Percentiles rank a stretch among this genome's conserved stretches.
Evolutionary conservation across 2,329 filamentous ascomycete species (phyloP).

Genomic region (Zasmidium cellare): DNA sequence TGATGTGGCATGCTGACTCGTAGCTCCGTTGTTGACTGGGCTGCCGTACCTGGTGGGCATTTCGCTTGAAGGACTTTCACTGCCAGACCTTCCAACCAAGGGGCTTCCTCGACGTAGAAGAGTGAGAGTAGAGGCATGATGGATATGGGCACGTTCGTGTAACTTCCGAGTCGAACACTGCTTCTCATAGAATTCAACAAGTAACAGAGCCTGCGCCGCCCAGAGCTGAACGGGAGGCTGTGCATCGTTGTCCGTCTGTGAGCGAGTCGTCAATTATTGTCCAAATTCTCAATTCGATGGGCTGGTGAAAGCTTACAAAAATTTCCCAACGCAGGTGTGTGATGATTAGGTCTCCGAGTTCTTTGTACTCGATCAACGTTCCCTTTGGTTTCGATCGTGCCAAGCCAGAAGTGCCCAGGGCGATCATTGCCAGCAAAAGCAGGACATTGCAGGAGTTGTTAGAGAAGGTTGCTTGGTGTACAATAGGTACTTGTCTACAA

Average conservation of each 20-base stretch:
- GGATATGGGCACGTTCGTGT: conserved; percentile 34
- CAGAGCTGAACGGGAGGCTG: conserved; percentile 87
- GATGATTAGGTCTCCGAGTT: conserved; percentile 82
- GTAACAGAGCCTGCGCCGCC: conserved; percentile 71
- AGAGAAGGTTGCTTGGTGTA: conserved; percentile 88
- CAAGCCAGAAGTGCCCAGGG: conserved; percentile 81
- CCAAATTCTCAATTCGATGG: too few relatives aligned
- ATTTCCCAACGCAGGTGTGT: conserved; percentile 92
- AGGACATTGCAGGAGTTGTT: conserved; percentile 79
- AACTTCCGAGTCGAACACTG: conserved; percentile 71
- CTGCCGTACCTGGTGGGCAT: conserved; percentile 17
- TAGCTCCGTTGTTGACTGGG: conserved; percentile 3
- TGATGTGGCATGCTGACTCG: neutral
- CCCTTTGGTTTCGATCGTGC: conserved; percentile 75
- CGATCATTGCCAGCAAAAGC: conserved; percentile 81
- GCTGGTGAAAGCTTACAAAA: conserved; percentile 64
- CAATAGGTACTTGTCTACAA: conserved; percentile 84
- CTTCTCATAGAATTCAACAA: conserved; percentile 92
- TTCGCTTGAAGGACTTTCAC: conserved; percentile 76
- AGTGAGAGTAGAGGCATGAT: conserved; percentile 90
- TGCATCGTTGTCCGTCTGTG: conserved; percentile 53
- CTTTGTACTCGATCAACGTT: conserved; percentile 70
- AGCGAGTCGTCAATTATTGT: too few relatives aligned
- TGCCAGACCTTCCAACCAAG: conserved; percentile 76
- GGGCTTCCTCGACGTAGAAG: conserved; percentile 89